A percentile compares a stretch with the other conserved stretches of the same genome.
phyloP scores from a whole-genome alignment of 352 stramenopile species.

The Aphanomyces cochlioides region DNA sequence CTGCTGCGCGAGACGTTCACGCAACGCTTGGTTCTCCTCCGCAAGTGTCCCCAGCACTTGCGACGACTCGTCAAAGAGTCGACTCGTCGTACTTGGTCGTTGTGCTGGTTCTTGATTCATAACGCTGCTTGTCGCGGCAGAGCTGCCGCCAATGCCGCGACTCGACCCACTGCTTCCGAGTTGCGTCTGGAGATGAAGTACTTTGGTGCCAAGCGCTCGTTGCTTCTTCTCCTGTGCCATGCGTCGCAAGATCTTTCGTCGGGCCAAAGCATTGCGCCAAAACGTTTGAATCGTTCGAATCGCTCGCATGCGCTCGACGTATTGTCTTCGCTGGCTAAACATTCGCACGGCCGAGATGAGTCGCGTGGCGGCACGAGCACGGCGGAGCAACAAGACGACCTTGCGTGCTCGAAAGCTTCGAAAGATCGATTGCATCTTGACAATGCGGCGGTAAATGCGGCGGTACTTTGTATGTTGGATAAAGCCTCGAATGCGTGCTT shows the following conservation, averaged over 20 bases:
- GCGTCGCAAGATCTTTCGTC: constrained; percentile 66
- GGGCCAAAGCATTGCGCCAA: constrained; percentile 69
- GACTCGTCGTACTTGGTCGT: constrained; percentile 35
- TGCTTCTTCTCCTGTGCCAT: constrained; percentile 83
- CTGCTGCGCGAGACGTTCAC: constrained; percentile 66
- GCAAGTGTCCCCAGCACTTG: constrained; percentile 84
- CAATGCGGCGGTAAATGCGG: constrained; percentile 45
- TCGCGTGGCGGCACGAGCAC: constrained; percentile 69
- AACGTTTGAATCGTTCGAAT: constrained; percentile 66
- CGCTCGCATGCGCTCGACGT: constrained; percentile 49
- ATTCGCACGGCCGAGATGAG: constrained; percentile 70
- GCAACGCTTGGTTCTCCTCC: constrained; percentile 76
- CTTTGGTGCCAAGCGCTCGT: constrained; percentile 66
- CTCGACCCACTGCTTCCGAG: constrained; percentile 41
- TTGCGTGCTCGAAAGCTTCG: constrained; percentile 59
- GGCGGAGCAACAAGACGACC: constrained; percentile 62
- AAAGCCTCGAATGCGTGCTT: constrained; percentile 74
- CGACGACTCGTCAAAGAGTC: constrained; percentile 79
- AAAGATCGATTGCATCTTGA: constrained; percentile 57
- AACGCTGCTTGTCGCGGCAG: not conserved
- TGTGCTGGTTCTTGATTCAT: not conserved
- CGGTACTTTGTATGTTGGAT: constrained; percentile 57
- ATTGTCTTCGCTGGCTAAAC: constrained; percentile 49
- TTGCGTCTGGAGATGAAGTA: constrained; percentile 64
- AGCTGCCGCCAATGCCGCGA: not conserved